Percentiles rank a stretch among this genome's conserved stretches.
These are phyloP conservation scores for Chlamydomonas applanata DNA, from an alignment of 139 green algal species.

Conservation along the genomic window DNA sequence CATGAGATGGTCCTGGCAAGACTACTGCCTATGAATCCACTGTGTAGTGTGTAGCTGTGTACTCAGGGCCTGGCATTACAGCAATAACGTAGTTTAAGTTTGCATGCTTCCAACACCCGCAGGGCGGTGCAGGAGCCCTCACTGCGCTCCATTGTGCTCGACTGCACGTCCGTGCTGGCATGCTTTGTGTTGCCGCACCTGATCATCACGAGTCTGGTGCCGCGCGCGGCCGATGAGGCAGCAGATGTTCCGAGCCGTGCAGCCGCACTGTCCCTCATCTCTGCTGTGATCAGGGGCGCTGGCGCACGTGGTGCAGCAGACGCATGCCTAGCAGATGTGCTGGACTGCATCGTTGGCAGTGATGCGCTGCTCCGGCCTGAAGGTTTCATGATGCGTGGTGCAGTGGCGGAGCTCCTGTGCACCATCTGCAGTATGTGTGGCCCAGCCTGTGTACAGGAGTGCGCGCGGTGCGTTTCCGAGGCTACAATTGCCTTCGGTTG, in stretches of 20 bases:
- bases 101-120: background rate
- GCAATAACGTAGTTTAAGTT: background rate
- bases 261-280: conserved; percentile 21
- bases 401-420: background rate
- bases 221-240: conserved; percentile 21
- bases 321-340: background rate
- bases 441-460: background rate
- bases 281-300: conserved; percentile 26
- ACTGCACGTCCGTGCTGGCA: conserved; percentile 28
- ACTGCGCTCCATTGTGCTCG: background rate
- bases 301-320: conserved; percentile 31
- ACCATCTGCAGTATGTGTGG: background rate
- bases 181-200: conserved; percentile 25
- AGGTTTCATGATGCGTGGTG: background rate
- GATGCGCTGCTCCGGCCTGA: conserved; percentile 8
- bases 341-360: conserved; percentile 13
- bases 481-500: too few species aligned
- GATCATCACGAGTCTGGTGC: conserved; percentile 28
- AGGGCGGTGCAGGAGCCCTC: conserved; percentile 27
- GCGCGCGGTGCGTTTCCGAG: too few species aligned
- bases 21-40: background rate
- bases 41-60: background rate
- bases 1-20: background rate
- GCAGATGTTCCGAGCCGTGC: conserved; percentile 11
- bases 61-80: conserved; percentile 6